Base-by-base conservation (phyloP, 192 early-diverging fungal genomes). In the Linnemannia hyalina region DNA sequence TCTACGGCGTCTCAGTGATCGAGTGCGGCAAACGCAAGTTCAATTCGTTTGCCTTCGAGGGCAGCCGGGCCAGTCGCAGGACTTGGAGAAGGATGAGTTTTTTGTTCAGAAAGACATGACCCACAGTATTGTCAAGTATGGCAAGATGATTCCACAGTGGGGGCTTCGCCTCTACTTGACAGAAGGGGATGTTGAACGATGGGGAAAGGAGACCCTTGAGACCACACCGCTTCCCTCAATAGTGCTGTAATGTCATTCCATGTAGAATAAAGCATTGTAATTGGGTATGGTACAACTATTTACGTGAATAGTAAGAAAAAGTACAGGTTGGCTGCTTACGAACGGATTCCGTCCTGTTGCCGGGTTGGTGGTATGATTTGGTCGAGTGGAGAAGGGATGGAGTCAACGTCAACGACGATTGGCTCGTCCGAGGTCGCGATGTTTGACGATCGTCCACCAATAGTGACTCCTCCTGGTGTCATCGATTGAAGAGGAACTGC, bases 21-120 rank as follows among this genome's bases (percentile, higher is more conserved):
- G 75, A 86, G 36, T 71, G 74, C n/a, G 84, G 84, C 40, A 86
- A 86, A 57, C 84, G 84, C 26, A 81, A 86, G 29, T 81, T 80
- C 80, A 86, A 86, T 42, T 20, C 72, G 0, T 49, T 54, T 46
- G 73, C 73, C 4, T 77, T 77, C 46, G 68, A 42, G 36, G 84
- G 49, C 41, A 86, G 81, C 72, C 81, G 79, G 79, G 71, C 79
- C 0, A 81, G 79, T 74, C 75, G 84, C 47, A 76, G 41, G 20
- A 78, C 79, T 36, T 81, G 55, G 84, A 86, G 40, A 86, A 86
- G 76, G 84, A 52, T 8, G 79, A 80, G 5, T 86, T 86, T 78
- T 75, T 86, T 18, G 38, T 40, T 13, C 78, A 81, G n/a, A 26
- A 73, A 8, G 69, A 80, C 22, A 63, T 80, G 16, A 7, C 38